These are phyloP conservation scores for Boeremia lycopersici DNA, from an alignment of 2,329 filamentous ascomycete species.

Conservation along the genomic window DNA sequence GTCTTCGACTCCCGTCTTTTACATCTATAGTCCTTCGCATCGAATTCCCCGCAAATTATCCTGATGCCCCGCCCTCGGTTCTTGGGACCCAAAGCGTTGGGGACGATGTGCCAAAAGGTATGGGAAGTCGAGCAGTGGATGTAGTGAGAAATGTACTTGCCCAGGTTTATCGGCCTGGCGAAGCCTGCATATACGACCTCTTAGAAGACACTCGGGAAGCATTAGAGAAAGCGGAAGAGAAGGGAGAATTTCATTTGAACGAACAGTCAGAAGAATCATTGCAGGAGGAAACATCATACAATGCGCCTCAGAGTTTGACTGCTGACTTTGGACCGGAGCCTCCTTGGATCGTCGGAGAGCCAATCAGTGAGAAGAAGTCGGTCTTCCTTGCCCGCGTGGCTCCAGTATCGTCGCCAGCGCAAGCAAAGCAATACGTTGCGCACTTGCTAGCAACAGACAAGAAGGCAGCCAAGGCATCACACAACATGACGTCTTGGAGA, in stretches of 20 bases:
- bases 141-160: constrained; percentile 71
- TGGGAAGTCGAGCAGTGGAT: constrained; percentile 72
- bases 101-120: constrained; percentile 68
- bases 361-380: constrained; percentile 81
- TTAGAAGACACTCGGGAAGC: constrained; percentile 67
- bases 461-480: constrained; percentile 82
- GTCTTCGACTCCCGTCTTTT: constrained; percentile 69
- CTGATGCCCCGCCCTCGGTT: constrained; percentile 72
- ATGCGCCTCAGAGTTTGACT: constrained; percentile 10
- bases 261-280: constrained; percentile 21
- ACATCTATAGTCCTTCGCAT: constrained; percentile 62
- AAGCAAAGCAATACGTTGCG: constrained; percentile 73
- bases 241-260: constrained; percentile 34
- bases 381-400: constrained; percentile 83
- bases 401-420: constrained; percentile 68
- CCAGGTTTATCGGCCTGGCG: constrained; percentile 72
- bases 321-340: constrained; percentile 52
- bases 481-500: constrained; percentile 95
- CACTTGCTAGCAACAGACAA: constrained; percentile 83
- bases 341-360: constrained; percentile 75
- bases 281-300: constrained; percentile 6
- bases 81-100: constrained; percentile 81
- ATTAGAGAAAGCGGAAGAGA: constrained; percentile 55
- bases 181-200: constrained; percentile 90
- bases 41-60: constrained; percentile 76